Evolutionary conservation across 2,329 filamentous ascomycete genomes (phyloP).

Genomic region (Colletotrichum coccodes): DNA sequence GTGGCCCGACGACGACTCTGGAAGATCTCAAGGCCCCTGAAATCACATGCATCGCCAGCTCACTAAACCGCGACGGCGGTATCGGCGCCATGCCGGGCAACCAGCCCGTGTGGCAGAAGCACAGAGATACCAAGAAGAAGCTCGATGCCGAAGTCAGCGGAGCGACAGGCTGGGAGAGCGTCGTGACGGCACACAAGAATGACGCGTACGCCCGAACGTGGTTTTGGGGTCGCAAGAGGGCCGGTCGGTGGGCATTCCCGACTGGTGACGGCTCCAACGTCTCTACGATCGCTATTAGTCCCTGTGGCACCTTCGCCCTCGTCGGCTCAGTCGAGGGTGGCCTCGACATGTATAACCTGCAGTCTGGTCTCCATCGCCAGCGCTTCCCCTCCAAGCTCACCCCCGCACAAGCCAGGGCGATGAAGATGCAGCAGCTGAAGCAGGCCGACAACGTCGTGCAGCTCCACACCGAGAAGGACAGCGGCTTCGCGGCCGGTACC

Average conservation of each 20-base stretch:
- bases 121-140: slow-evolving; percentile 69
- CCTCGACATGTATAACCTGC: slow-evolving; percentile 96
- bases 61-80: slow-evolving; percentile 92
- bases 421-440: slow-evolving; percentile 73
- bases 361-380: slow-evolving; percentile 89
- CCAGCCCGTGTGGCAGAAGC: slow-evolving; percentile 85
- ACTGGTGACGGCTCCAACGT: slow-evolving; percentile 88
- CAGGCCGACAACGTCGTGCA: slow-evolving; percentile 68
- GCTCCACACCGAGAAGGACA: slow-evolving; percentile 57
- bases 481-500: slow-evolving; percentile 59
- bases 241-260: slow-evolving; percentile 91
- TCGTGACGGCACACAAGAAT: slow-evolving; percentile 90
- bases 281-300: slow-evolving; percentile 85
- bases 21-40: slow-evolving; percentile 89
- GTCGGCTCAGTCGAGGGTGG: slow-evolving; percentile 85
- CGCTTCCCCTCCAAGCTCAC: slow-evolving; percentile 85
- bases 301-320: slow-evolving; percentile 93
- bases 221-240: slow-evolving; percentile 97
- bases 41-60: slow-evolving; percentile 91
- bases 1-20: slow-evolving; percentile 71
- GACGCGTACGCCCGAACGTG: slow-evolving; percentile 91
- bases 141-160: slow-evolving; percentile 77
- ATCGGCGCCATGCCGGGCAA: slow-evolving; percentile 86
- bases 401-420: slow-evolving; percentile 79
- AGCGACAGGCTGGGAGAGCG: slow-evolving; percentile 95